Percentiles rank a stretch among this genome's conserved stretches.
Conservation (phyloP, 495 filamentous ascomycete genomes). For the Hypoxylon subgilvum region DNA sequence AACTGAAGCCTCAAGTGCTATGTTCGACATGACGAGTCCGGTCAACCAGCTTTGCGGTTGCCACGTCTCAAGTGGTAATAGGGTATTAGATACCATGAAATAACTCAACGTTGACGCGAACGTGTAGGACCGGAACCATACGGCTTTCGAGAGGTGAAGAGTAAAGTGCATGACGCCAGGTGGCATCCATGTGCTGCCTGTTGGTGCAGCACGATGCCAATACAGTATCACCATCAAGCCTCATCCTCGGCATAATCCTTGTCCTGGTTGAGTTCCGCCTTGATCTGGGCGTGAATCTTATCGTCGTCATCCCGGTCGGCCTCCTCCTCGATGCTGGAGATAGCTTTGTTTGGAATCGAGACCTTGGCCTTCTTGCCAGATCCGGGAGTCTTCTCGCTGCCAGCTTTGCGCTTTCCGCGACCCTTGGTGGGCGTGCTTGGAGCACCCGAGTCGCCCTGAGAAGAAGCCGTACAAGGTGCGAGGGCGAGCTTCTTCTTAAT, state of each 20-base stretch:
- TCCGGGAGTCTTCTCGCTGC: neutral
- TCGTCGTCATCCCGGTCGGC: neutral
- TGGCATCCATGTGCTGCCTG: no score
- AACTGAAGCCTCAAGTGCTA: no score
- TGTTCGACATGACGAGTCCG: no score
- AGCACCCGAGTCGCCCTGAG: neutral
- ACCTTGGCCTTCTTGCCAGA: constrained; percentile 18
- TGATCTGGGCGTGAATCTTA: neutral
- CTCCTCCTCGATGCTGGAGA: neutral
- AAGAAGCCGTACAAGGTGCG: neutral
- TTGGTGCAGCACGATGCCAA: no score
- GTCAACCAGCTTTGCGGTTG: no score
- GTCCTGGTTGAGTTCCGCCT: neutral
- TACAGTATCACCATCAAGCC: neutral
- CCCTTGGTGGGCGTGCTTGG: constrained; percentile 1
- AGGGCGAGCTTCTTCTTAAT: constrained; percentile 28
- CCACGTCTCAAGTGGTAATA: no score
- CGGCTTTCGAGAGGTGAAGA: no score
- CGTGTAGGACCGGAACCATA: no score
- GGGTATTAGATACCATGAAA: no score
- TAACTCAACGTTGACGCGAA: no score
- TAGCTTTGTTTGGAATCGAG: neutral
- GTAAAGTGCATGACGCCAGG: no score
- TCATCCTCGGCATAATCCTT: neutral
- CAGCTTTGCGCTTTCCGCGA: constrained; percentile 9